Evolutionary conservation across 2,329 filamentous ascomycete species (phyloP), one percentile per base, ranked within the genome.

Genomic region (Coniochaeta sp.): DNA sequence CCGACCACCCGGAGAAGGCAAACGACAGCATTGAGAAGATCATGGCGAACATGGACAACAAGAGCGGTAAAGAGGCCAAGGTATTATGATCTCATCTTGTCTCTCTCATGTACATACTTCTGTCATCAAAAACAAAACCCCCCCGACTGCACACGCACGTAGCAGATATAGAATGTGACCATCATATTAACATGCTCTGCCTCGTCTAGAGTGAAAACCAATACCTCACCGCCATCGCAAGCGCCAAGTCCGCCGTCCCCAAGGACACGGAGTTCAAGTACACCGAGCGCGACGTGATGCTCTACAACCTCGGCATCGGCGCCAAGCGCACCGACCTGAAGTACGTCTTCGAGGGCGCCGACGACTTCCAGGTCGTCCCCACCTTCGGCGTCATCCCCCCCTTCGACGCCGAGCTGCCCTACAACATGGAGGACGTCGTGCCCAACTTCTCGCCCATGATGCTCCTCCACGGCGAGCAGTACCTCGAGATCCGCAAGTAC

Each of bases 371-470:
- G 68, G 86, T 89, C 50, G 77, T 97, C 50, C 94, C 94, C 50
- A 95, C 91, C n/a, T 99, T 89, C 64, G 94, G 91, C 67, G 94
- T 97, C 56, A 86, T 99, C 62, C 94, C 94, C n/a, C 87, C 85
- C 62, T 96, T 97, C 75, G 87, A 87, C 72, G 86, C 90, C 55
- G 79, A 87, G 59, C 75, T 84, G 55, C 89, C 92, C 26, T 97
- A 87, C 76, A 83, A 78, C 69, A 79, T 94, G 62, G 82, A 84
- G 64, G 83, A 91, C 52, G 81, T 99, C 55, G 87, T 97, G 26
- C 91, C 91, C 68, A 95, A 97, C 78, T 99, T 96, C 78, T 90
- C 83, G 32, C 92, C 91, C 56, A 96, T 96, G 90, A 96, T 96
- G 91, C 83, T 99, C 49, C 86, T 99, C 22, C 94, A 99, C 74